Percentiles rank a stretch among this genome's conserved stretches.
phyloP scores from a whole-genome alignment of 495 filamentous ascomycete genomes.

The Beverwykella pulmonaria region DNA sequence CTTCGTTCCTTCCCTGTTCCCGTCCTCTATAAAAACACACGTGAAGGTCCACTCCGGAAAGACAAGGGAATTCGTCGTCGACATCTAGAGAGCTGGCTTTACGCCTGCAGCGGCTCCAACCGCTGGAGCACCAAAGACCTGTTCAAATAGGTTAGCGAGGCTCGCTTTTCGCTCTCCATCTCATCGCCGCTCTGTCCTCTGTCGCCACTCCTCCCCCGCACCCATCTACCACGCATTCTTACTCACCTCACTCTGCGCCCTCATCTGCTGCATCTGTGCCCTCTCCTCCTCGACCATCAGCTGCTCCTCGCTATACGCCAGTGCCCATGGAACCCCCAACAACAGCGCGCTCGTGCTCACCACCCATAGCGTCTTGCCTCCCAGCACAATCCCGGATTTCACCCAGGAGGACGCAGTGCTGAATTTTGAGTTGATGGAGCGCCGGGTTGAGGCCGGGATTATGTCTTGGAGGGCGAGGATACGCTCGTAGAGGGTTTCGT shows the following conservation, averaged over 20 bases:
- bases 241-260: conserved; percentile 60
- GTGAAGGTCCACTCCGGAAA: conserved; percentile 1
- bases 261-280: conserved; percentile 87
- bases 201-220: background rate
- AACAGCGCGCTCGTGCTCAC: conserved; percentile 84
- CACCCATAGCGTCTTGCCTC: conserved; percentile 84
- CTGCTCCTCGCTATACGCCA: conserved; percentile 94
- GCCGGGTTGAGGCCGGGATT: conserved; percentile 79
- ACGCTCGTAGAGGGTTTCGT: conserved; percentile 75
- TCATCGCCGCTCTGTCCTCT: background rate
- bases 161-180: background rate
- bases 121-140: background rate
- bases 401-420: conserved; percentile 60
- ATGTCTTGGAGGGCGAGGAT: conserved; percentile 88
- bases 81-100: conserved; percentile 23
- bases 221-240: background rate
- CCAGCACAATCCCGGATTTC: conserved; percentile 63
- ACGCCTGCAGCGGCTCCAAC: background rate
- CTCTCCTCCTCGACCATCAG: conserved; percentile 94
- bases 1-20: background rate
- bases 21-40: conserved; percentile 14
- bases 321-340: conserved; percentile 86
- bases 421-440: conserved; percentile 63
- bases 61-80: background rate
- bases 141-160: background rate